Base-by-base conservation (phyloP, 1,284 basidiomycete species). In the Heterobasidion irregulare region DNA sequence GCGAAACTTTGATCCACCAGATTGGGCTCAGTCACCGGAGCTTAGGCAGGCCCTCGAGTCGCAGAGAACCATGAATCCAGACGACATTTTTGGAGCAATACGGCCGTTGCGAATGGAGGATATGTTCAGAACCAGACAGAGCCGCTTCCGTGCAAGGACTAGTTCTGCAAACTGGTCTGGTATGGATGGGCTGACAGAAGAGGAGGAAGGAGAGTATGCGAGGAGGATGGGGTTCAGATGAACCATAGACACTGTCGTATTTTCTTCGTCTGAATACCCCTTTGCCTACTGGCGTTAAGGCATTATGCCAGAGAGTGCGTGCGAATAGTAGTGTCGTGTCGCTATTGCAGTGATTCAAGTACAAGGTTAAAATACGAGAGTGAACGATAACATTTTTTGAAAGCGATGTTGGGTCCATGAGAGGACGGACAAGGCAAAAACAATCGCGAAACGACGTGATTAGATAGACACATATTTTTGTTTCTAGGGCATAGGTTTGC, bases 91-190 rank as follows among this genome's bases (percentile, higher is more conserved):
- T 64, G 94, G 94, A 8, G 80, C 82, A 15, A 87, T 98, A 63
- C 82, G 81, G 58, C 89, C 90, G 2, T 73, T 97, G 58, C 79
- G 76, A 61, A 96, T 97, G 92, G 89, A 92, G 63, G 90, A 91
- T 63, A 76, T 92, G 57, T 92, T 92, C 73, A 80, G 82, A 62
- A 82, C 78, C 33, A 70, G 82, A 60, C 84, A 85, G 53, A 88
- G 83, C 57, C 79, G 88, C 50, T 96, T 97, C 75, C 79, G 93
- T 57, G 86, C 89, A 12, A 78, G 94, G 53, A 92, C 92, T 7
- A 94, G 90, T 64, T 94, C 92, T 16, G 95, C 94, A 46, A 96
- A 96, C 68, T 98, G 94, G 94, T 81, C 83, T 15, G 92, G 91
- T 15, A 74, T 85, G 13, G 94, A 98, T 72, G 78, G 84, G 38